phyloP scores from a whole-genome alignment of 805 yeast species.

The Kazachstania bromeliacearum region DNA sequence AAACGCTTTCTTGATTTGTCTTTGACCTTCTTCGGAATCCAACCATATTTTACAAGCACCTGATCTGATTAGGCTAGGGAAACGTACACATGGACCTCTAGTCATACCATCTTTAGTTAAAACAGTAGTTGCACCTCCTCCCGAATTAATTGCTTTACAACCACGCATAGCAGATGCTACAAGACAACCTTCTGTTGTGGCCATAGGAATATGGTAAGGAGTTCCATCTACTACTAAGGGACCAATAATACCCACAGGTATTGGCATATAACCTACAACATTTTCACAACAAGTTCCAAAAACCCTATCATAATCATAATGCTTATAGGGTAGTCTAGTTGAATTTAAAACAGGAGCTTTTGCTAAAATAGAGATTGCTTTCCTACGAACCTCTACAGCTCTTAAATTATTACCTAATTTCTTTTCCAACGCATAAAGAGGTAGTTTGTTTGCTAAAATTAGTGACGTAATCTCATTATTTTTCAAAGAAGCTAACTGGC shows the following conservation, averaged over 20 bases:
- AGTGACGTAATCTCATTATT: constrained; percentile 69
- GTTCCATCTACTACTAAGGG: constrained; percentile 86
- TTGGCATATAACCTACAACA: constrained; percentile 91
- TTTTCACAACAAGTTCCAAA: constrained; percentile 99
- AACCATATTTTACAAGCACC: constrained; percentile 94
- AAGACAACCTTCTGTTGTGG: constrained; percentile 97
- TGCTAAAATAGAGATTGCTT: constrained; percentile 77
- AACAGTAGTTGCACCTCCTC: constrained; percentile 92
- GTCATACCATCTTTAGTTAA: constrained; percentile 97
- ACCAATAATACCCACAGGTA: constrained; percentile 97
- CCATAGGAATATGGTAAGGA: constrained; percentile 92
- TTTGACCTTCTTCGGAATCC: constrained; percentile 91
- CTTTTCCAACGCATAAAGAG: constrained; percentile 89
- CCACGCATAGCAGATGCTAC: constrained; percentile 99
- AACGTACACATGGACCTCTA: constrained; percentile 95
- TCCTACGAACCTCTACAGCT: constrained; percentile 90
- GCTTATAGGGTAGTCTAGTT: constrained; percentile 62
- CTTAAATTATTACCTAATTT: constrained; percentile 81
- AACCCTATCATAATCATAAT: constrained; percentile 90
- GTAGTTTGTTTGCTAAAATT: constrained; percentile 68
- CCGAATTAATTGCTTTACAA: constrained; percentile 93
- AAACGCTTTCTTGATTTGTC: constrained; percentile 72
- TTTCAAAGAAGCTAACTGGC: constrained; percentile 53
- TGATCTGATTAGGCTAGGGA: constrained; percentile 73
- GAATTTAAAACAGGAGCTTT: constrained; percentile 71